Evolutionary conservation across 2,329 filamentous ascomycete genomes (phyloP).

Genomic region (Colletotrichum sp.): DNA sequence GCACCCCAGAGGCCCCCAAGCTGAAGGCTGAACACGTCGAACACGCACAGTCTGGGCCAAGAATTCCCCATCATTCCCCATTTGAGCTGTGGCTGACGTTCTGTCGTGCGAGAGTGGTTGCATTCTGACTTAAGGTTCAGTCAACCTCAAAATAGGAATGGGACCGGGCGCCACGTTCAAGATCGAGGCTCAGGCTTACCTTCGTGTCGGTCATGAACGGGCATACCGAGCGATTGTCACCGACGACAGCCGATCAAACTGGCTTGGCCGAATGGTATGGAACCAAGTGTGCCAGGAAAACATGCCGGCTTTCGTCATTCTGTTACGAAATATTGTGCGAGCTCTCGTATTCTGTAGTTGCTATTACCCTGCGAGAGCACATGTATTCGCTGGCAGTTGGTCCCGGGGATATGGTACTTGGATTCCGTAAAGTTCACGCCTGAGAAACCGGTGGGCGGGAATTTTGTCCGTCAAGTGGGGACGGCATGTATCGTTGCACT

Average conservation of each 20-base stretch:
- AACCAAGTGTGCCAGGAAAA: neutral
- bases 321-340: neutral
- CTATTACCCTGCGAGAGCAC: neutral
- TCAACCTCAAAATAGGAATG: neutral
- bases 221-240: neutral
- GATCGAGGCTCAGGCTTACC: neutral
- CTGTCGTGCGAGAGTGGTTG: neutral
- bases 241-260: neutral
- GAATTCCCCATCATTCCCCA: neutral
- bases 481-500: neutral
- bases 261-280: neutral
- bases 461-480: neutral
- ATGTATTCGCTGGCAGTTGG: neutral
- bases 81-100: neutral
- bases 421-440: neutral
- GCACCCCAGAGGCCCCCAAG: neutral
- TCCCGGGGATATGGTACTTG: neutral
- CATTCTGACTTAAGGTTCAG: neutral
- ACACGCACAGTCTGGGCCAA: neutral
- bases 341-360: neutral
- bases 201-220: neutral
- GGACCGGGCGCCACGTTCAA: neutral
- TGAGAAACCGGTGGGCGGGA: neutral
- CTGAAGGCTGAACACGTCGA: neutral
- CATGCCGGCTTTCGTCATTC: neutral